Percentiles rank a stretch among this genome's conserved stretches.
Conservation (phyloP, 176 grass and related monocot genomes). For the Leersia perrieri region DNA sequence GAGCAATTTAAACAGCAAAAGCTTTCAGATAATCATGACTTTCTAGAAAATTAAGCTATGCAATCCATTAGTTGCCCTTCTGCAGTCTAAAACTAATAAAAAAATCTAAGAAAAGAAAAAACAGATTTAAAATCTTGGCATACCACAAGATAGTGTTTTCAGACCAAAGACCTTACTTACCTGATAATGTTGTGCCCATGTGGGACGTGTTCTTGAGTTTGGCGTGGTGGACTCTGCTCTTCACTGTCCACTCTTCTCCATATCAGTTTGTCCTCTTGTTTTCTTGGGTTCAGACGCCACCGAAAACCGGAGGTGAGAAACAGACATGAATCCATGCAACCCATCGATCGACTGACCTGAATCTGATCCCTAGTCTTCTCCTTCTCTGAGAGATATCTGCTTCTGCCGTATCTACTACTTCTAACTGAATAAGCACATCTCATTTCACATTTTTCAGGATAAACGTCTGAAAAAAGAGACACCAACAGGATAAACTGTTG, state of each 20-base stretch:
- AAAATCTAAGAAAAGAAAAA: no score
- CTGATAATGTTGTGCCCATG: not conserved
- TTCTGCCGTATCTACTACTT: not conserved
- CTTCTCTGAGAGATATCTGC: not conserved
- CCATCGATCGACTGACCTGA: not conserved
- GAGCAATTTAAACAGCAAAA: not conserved
- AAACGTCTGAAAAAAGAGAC: no score
- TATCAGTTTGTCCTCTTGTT: not conserved
- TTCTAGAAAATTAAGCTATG: not conserved
- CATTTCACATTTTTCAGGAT: no score
- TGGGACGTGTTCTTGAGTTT: not conserved
- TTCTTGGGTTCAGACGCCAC: conserved; percentile 16
- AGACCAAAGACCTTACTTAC: not conserved
- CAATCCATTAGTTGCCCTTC: not conserved
- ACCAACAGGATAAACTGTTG: no score
- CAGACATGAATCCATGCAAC: conserved; percentile 6
- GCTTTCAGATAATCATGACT: not conserved
- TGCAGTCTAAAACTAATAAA: not conserved
- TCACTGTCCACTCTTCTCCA: not conserved
- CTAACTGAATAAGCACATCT: no score
- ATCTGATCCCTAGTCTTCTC: not conserved
- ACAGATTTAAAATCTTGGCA: not conserved
- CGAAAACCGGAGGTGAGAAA: conserved; percentile 21
- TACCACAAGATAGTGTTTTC: not conserved
- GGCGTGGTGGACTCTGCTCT: not conserved